Base-by-base conservation (phyloP, 345 rosid genomes). In the Aquilaria malaccensis region DNA sequence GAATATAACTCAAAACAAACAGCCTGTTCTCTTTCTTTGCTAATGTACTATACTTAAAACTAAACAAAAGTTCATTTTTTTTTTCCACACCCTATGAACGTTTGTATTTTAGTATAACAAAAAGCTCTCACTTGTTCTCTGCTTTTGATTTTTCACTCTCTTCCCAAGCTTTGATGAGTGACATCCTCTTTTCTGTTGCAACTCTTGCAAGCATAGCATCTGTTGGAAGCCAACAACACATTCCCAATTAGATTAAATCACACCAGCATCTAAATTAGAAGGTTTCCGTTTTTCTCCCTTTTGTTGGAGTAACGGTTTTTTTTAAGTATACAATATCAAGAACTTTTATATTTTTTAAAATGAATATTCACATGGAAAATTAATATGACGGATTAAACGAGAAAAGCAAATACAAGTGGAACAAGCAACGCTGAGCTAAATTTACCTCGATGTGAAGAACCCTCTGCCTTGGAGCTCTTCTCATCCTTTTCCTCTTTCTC, bases 111-210 rank as follows among this genome's bases (percentile, higher is more conserved):
- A n/a, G 30, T 7, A 37, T 10, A 57, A 13, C 32, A 49, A 22
- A 55, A 50, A 58, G 59, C 30, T 15, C 58, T 14, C 58, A 90
- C 99, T 86, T 90, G 82, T 94, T 90, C 71, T 90, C 95, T 58
- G 86, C 93, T 80, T 85, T 90, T 68, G 85, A 74, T 79, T 86
- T 94, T 56, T 94, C 99, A 63, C 89, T 89, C 50, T 94, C 99
- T 75, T 94, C 99, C 97, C 99, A 94, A 43, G 99, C 99, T 76
- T 49, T 86, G 71, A 90, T 66, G 2, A 94, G 87, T 57, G 96
- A 88, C 10, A 83, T 14, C 72, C 76, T 80, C 78, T 90, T 94
- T 73, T 90, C 83, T 48, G 85, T 76, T 69, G 74, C 93, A 60
- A 94, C 92, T 76, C 78, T 90, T 37, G 74, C 95, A 55, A 94